Evolutionary conservation across 163 green algal genomes (phyloP).

Genomic region (Picocystis sp.): DNA sequence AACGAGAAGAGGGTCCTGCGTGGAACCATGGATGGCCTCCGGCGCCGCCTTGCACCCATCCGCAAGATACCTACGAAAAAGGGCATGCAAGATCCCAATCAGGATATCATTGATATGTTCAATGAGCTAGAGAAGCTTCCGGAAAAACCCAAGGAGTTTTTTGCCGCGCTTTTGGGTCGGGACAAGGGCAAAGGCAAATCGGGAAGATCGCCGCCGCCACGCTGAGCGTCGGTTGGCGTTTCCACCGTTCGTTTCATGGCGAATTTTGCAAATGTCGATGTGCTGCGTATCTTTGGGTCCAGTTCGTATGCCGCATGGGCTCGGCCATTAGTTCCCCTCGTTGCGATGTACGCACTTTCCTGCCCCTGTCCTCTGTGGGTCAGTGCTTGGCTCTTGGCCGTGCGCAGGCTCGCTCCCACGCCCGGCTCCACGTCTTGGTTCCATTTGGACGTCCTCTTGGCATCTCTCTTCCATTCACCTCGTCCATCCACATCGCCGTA

Average conservation of each 20-base stretch:
- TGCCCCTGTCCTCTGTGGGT: no score
- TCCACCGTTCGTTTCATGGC: background rate
- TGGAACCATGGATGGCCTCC: slow-evolving; percentile 65
- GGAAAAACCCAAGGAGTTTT: slow-evolving; percentile 33
- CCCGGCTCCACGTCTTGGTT: no score
- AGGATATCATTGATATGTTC: slow-evolving; percentile 85
- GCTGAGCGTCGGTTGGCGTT: background rate
- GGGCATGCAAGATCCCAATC: slow-evolving; percentile 53
- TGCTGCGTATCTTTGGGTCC: no score
- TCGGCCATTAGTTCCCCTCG: no score
- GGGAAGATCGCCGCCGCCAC: background rate
- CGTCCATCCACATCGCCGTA: no score
- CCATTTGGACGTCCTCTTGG: no score
- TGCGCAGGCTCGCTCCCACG: no score
- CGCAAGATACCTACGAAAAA: slow-evolving; percentile 85
- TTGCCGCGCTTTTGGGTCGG: slow-evolving; percentile 28
- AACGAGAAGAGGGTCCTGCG: slow-evolving; percentile 60
- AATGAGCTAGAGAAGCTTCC: slow-evolving; percentile 61
- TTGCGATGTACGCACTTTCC: no score
- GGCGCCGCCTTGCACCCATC: slow-evolving; percentile 67
- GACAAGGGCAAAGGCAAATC: slow-evolving; percentile 31
- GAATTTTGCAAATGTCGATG: no score
- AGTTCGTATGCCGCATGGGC: no score
- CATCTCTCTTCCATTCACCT: no score
- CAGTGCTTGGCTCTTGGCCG: no score